phyloP scores from a whole-genome alignment of 2,329 filamentous ascomycete genomes.

The Aureobasidium musti region DNA sequence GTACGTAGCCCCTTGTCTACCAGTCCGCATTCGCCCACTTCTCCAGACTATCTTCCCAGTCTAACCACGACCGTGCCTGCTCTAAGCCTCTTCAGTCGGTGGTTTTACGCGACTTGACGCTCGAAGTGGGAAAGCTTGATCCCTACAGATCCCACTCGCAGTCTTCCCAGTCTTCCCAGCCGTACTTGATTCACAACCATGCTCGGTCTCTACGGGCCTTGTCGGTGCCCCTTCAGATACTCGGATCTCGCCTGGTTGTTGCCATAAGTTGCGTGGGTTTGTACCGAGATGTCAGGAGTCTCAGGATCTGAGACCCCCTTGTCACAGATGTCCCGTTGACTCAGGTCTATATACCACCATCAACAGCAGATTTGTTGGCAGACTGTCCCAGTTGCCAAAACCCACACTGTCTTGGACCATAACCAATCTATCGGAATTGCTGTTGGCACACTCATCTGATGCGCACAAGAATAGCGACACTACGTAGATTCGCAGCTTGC shows the following conservation, averaged over 20 bases:
- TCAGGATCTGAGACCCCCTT: conserved; percentile 9
- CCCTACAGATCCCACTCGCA: conserved; percentile 21
- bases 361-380: neutral
- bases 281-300: conserved; percentile 2
- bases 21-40: conserved; percentile 23
- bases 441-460: neutral
- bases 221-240: neutral
- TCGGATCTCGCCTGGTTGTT: conserved; percentile 15
- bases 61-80: conserved; percentile 1
- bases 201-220: neutral
- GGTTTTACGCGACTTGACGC: conserved; percentile 14
- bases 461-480: conserved; percentile 21
- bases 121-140: conserved; percentile 10
- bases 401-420: neutral
- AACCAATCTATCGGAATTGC: neutral
- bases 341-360: neutral
- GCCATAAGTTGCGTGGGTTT: neutral
- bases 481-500: conserved; percentile 19
- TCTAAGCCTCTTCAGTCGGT: neutral
- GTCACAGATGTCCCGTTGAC: conserved; percentile 7
- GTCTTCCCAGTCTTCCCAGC: conserved; percentile 1
- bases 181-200: conserved; percentile 16
- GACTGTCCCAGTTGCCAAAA: neutral
- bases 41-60: conserved; percentile 6
- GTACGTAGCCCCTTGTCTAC: conserved; percentile 14